Evolutionary conservation across 1,139 yeast genomes (phyloP).

Genomic region (Yamadazyma siamensis): DNA sequence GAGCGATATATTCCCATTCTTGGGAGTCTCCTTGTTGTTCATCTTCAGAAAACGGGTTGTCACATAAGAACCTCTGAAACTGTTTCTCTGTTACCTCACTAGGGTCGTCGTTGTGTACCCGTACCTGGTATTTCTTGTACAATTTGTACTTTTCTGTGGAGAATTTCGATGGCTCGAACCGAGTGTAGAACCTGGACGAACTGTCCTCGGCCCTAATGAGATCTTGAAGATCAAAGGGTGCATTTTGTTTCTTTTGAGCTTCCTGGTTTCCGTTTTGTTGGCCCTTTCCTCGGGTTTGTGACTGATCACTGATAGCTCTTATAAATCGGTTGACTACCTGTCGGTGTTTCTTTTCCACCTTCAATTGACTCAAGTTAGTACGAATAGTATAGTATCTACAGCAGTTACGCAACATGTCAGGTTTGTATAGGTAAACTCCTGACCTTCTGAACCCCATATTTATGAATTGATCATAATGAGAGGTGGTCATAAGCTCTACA

Average conservation of each 20-base stretch:
- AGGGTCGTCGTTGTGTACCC: conserved; percentile 62
- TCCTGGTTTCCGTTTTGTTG: conserved; percentile 3
- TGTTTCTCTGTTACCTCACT: conserved; percentile 41
- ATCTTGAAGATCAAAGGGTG: conserved; percentile 15
- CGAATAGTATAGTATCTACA: conserved; percentile 84
- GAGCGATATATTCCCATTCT: conserved; percentile 29
- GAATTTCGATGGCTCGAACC: conserved; percentile 51
- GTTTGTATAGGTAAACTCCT: conserved; percentile 70
- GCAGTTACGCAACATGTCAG: conserved; percentile 69
- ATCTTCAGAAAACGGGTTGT: conserved; percentile 49
- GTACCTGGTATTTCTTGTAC: conserved; percentile 65
- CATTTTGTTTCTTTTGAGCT: conserved; percentile 7
- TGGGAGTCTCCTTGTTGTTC: conserved; percentile 23
- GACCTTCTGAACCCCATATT: conserved; percentile 78
- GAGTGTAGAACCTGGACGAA: conserved; percentile 41
- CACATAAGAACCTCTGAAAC: conserved; percentile 67
- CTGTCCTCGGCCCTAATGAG: conserved; percentile 22
- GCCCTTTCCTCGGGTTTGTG: too few species aligned
- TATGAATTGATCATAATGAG: conserved; percentile 59
- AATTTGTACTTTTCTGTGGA: conserved; percentile 62
- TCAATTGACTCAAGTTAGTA: conserved; percentile 45
- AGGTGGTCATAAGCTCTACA: conserved; percentile 44
- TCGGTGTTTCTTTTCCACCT: conserved; percentile 63
- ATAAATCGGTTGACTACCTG: conserved; percentile 63
- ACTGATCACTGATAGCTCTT: conserved; percentile 29